Evolutionary conservation across 2,329 filamentous ascomycete genomes (phyloP).

Genomic region (Colletotrichum sp.): DNA sequence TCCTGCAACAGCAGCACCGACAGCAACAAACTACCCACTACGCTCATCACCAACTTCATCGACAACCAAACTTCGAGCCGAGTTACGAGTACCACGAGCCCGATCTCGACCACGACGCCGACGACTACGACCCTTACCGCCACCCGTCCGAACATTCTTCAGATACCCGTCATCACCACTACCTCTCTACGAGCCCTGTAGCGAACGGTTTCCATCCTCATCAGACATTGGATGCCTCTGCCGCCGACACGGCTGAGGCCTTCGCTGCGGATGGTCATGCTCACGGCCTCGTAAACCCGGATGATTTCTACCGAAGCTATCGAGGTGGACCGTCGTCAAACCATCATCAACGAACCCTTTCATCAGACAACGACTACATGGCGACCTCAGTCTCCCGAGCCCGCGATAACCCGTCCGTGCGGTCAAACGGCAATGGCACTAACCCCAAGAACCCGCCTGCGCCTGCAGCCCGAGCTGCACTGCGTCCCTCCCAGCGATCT

Average conservation of each 20-base stretch:
- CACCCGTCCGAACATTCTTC: conserved; percentile 23
- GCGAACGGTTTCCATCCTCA: conserved; percentile 20
- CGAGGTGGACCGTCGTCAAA: conserved; percentile 40
- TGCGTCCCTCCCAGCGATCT: conserved; percentile 54
- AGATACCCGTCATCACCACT: conserved; percentile 24
- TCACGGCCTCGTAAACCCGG: conserved; percentile 52
- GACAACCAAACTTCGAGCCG: conserved; percentile 26
- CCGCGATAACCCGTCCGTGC: conserved; percentile 46
- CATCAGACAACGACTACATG: conserved; percentile 39
- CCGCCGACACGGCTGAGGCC: conserved; percentile 27
- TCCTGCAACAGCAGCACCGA: conserved; percentile 32
- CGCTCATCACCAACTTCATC: conserved; percentile 27
- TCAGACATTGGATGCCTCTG: conserved; percentile 17
- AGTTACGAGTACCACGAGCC: conserved; percentile 31
- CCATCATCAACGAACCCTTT: conserved; percentile 27
- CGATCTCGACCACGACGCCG: conserved; percentile 28
- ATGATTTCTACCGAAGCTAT: conserved; percentile 62
- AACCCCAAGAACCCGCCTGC: conserved; percentile 52
- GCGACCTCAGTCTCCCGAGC: conserved; percentile 38
- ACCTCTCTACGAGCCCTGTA: conserved; percentile 25
- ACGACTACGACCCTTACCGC: conserved; percentile 29
- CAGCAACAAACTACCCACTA: conserved; percentile 32
- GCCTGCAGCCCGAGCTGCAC: conserved; percentile 42
- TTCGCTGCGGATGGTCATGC: conserved; percentile 36
- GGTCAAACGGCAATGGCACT: conserved; percentile 56